phyloP scores from a whole-genome alignment of 441 rosid genomes.

The Isatis lusitanica region DNA sequence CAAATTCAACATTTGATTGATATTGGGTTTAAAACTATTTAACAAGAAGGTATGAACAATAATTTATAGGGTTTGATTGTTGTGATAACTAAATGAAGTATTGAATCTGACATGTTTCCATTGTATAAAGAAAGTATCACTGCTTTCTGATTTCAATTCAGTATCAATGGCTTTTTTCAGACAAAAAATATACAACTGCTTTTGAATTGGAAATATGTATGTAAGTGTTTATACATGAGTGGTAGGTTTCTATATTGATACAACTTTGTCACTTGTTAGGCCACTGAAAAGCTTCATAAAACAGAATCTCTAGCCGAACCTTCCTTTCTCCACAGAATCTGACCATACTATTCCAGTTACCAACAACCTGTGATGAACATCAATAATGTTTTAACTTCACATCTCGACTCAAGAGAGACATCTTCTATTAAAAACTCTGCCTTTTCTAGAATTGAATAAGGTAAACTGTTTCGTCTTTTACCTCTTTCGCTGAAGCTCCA shows the following conservation, averaged over 20 bases:
- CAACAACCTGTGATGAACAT: background rate
- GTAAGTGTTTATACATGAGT: background rate
- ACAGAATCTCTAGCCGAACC: background rate
- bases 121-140: background rate
- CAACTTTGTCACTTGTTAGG: background rate
- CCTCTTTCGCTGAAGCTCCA: too few relatives aligned
- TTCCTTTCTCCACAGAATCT: background rate
- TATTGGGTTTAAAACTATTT: background rate
- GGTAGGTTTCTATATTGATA: background rate
- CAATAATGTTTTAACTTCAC: background rate
- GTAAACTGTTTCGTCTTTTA: too few relatives aligned
- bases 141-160: background rate
- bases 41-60: background rate
- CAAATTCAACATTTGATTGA: background rate
- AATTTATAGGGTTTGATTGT: background rate
- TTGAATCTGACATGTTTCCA: background rate
- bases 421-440: too few relatives aligned
- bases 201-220: background rate
- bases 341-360: background rate
- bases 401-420: background rate
- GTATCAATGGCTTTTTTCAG: background rate
- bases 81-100: background rate
- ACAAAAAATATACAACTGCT: background rate
- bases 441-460: too few relatives aligned
- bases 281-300: background rate